These are phyloP conservation scores for Diversispora epigaea DNA, from an alignment of 192 early-diverging fungal species.

Conservation along the genomic window DNA sequence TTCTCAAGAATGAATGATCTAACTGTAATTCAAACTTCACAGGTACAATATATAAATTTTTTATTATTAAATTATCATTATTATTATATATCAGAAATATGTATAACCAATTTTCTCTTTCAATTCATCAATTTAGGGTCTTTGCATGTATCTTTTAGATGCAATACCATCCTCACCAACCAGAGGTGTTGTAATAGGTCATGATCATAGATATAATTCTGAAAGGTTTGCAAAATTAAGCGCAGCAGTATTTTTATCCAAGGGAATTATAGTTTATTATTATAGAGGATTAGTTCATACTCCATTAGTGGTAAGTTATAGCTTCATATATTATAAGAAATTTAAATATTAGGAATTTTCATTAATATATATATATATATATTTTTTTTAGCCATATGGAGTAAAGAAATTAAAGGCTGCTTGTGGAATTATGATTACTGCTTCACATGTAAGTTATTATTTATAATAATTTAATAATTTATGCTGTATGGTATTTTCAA, in stretches of 20 bases:
- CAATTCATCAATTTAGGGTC: conserved; percentile 51
- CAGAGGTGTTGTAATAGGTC: conserved; percentile 87
- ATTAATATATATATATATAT: not conserved
- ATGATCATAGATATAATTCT: conserved; percentile 93
- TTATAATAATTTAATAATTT: not conserved
- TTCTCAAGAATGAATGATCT: conserved; percentile 91
- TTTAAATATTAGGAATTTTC: not conserved
- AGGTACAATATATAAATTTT: conserved; percentile 43
- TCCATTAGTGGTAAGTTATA: conserved; percentile 62
- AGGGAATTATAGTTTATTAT: conserved; percentile 78
- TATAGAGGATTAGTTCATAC: conserved; percentile 78
- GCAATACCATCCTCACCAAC: conserved; percentile 54
- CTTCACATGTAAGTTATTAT: conserved; percentile 64
- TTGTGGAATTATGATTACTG: conserved; percentile 95
- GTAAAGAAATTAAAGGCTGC: conserved; percentile 68
- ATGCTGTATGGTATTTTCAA: not conserved
- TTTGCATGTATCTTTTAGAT: conserved; percentile 66
- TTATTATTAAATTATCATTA: too few relatives aligned
- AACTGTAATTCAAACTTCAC: conserved; percentile 90
- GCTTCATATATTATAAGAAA: not conserved
- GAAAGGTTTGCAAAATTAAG: conserved; percentile 77
- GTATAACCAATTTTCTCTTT: not conserved
- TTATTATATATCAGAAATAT: too few relatives aligned
- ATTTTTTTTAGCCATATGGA: conserved; percentile 66
- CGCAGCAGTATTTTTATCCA: conserved; percentile 76